Conservation (phyloP, 2,329 filamentous ascomycete species). For the Ceratocystis ficicola region DNA sequence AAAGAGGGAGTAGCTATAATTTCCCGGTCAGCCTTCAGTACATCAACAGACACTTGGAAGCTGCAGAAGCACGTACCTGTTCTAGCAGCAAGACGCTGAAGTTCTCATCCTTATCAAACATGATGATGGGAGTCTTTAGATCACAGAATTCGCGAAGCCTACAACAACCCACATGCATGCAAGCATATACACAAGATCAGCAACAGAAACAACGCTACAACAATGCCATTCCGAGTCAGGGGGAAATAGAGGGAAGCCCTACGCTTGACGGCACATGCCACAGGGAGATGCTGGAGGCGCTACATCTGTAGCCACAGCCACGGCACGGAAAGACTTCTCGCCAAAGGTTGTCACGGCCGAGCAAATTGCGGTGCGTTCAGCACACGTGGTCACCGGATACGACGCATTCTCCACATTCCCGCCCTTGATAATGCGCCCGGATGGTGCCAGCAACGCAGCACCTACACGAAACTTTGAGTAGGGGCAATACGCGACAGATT, state of each 20-base stretch:
- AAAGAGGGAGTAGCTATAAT: slow-evolving; percentile 50
- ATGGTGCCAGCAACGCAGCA: slow-evolving; percentile 54
- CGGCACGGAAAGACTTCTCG: slow-evolving; percentile 52
- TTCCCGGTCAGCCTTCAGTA: not conserved
- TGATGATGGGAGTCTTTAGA: slow-evolving; percentile 63
- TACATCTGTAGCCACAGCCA: slow-evolving; percentile 78
- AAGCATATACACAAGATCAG: slow-evolving; percentile 11
- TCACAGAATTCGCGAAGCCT: slow-evolving; percentile 67
- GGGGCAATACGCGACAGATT: slow-evolving; percentile 73
- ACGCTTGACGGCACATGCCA: slow-evolving; percentile 94
- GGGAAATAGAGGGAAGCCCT: slow-evolving; percentile 29
- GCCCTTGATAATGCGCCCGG: slow-evolving; percentile 40
- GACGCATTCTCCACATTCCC: slow-evolving; percentile 89
- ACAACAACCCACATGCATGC: not conserved
- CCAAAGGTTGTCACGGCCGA: slow-evolving; percentile 55
- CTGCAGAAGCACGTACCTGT: slow-evolving; percentile 38
- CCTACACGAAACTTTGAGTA: slow-evolving; percentile 91
- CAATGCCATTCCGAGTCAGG: not conserved
- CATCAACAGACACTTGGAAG: not conserved
- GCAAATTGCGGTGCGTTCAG: slow-evolving; percentile 78
- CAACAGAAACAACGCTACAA: not conserved
- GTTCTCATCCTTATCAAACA: slow-evolving; percentile 76
- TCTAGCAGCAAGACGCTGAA: slow-evolving; percentile 59
- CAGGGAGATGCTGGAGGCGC: slow-evolving; percentile 62
- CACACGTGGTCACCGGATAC: slow-evolving; percentile 91